These are phyloP conservation scores for Solanum chmielewskii DNA, from an alignment of 257 asterid genomes.

Conservation along the genomic window DNA sequence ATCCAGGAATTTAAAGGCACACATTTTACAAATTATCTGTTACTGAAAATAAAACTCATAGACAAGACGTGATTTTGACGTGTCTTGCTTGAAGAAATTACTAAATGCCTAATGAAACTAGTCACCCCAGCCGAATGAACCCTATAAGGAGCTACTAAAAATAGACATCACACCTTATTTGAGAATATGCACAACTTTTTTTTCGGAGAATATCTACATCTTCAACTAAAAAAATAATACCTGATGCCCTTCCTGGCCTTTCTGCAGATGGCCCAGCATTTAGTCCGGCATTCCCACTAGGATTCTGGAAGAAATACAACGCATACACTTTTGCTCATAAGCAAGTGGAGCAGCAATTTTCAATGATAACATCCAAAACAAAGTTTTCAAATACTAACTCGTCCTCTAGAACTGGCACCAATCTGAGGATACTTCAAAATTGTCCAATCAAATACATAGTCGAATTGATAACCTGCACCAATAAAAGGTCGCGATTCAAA, in stretches of 20 bases:
- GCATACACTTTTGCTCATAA: not conserved
- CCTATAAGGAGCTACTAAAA: not conserved
- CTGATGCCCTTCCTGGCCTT: conserved; percentile 5
- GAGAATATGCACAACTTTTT: not conserved
- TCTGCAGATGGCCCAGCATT: conserved; percentile 10
- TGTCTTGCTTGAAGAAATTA: not conserved
- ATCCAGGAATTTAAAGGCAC: not conserved
- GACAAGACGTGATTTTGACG: not conserved
- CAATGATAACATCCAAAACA: not conserved
- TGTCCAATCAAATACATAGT: conserved; percentile 27
- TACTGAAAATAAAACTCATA: not conserved
- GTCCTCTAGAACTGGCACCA: conserved; percentile 10
- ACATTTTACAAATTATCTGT: not conserved
- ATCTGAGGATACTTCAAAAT: conserved; percentile 22
- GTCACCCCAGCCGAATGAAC: not conserved
- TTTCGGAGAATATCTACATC: not conserved
- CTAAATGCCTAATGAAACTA: not conserved
- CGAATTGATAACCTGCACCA: conserved; percentile 18
- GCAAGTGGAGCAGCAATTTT: not conserved
- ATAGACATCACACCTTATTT: not conserved
- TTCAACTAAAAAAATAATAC: not conserved
- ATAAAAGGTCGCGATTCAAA: not conserved
- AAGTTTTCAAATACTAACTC: not conserved
- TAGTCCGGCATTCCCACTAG: conserved; percentile 5
- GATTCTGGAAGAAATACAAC: conserved; percentile 5